A percentile compares a stretch with the other conserved stretches of the same genome.
These are phyloP conservation scores for Xylaria sp. DNA, from an alignment of 2,329 filamentous ascomycete species.

Conservation along the genomic window DNA sequence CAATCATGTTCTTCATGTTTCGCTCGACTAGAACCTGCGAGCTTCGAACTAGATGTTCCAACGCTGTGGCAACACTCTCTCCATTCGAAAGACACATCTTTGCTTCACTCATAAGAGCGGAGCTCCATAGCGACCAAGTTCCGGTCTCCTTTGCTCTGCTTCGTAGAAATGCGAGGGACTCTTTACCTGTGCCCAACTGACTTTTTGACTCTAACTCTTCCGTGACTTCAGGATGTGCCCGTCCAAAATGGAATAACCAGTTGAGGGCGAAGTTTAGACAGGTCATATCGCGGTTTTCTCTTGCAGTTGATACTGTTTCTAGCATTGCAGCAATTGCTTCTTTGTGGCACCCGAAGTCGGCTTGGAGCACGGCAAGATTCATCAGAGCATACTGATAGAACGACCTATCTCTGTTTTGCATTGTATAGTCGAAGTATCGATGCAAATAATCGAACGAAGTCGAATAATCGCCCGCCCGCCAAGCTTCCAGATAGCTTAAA, in stretches of 20 bases:
- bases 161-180: slow-evolving; percentile 85
- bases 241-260: slow-evolving; percentile 96
- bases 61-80: slow-evolving; percentile 68
- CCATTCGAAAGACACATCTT: slow-evolving; percentile 81
- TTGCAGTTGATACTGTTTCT: slow-evolving; percentile 92
- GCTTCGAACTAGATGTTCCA: slow-evolving; percentile 84
- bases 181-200: slow-evolving; percentile 80
- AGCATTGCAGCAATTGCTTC: slow-evolving; percentile 95
- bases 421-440: slow-evolving; percentile 96
- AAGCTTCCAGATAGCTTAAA: slow-evolving; percentile 88
- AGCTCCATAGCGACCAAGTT: slow-evolving; percentile 87
- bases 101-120: slow-evolving; percentile 85
- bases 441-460: slow-evolving; percentile 92
- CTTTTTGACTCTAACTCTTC: slow-evolving; percentile 75
- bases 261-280: slow-evolving; percentile 96
- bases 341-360: slow-evolving; percentile 90
- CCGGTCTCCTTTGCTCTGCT: slow-evolving; percentile 86
- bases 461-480: slow-evolving; percentile 89
- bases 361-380: slow-evolving; percentile 91
- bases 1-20: slow-evolving; percentile 77
- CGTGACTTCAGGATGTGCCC: slow-evolving; percentile 81
- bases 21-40: slow-evolving; percentile 84
- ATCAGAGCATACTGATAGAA: slow-evolving; percentile 96
- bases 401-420: slow-evolving; percentile 82
- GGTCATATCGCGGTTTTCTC: slow-evolving; percentile 90